Evolutionary conservation across 225 moss, liverwort and hornwort genomes (phyloP).

Genomic region (Rhytidiadelphus loreus): DNA sequence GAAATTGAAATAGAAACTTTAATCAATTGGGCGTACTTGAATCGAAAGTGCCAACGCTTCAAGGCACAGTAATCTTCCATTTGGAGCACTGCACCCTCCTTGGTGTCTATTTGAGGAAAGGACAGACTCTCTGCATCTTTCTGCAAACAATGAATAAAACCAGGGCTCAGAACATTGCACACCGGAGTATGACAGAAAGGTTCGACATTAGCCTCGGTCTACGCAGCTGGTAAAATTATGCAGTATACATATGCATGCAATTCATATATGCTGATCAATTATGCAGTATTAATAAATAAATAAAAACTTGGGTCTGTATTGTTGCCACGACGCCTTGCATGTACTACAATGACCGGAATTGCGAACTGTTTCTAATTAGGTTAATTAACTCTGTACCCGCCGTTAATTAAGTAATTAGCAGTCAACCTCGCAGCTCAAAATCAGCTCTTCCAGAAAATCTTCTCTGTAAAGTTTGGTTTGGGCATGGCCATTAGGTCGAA

Average conservation of each 20-base stretch:
- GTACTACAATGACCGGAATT: not conserved
- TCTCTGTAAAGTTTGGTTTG: not conserved
- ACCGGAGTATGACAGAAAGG: not conserved
- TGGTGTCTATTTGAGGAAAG: conserved; percentile 32
- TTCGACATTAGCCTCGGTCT: not conserved
- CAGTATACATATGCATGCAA: not conserved
- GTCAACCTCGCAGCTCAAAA: not conserved
- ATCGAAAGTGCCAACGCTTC: conserved; percentile 47
- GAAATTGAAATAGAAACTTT: no score
- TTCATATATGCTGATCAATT: not conserved
- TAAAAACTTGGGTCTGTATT: not conserved
- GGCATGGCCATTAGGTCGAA: not conserved
- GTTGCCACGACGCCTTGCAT: not conserved
- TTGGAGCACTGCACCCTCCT: conserved; percentile 32
- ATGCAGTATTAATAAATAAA: not conserved
- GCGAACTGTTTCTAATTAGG: not conserved
- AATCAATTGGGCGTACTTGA: conserved; percentile 28
- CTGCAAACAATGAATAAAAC: conserved; percentile 11
- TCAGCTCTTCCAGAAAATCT: not conserved
- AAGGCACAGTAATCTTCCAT: conserved; percentile 43
- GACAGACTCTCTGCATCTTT: conserved; percentile 57
- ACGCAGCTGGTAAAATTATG: not conserved
- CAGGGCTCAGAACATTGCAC: conserved; percentile 44
- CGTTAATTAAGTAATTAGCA: not conserved
- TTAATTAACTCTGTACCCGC: not conserved